These are phyloP conservation scores for Grosmannia serpens DNA, from an alignment of 2,329 filamentous ascomycete species.

Conservation along the genomic window DNA sequence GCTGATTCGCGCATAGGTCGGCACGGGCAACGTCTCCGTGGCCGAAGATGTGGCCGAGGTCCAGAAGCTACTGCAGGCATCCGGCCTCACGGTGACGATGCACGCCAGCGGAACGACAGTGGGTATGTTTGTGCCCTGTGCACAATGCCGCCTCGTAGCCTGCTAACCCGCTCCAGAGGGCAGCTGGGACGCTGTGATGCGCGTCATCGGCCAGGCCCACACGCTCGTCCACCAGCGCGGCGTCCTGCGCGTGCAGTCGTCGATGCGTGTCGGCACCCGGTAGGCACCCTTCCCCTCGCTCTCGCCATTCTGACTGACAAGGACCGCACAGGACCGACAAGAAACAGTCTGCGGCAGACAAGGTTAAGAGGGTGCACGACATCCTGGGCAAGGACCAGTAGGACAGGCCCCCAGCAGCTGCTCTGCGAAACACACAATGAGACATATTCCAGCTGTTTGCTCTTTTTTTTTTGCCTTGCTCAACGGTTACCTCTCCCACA, in stretches of 20 bases:
- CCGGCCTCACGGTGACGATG: constrained; percentile 75
- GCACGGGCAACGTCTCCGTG: constrained; percentile 65
- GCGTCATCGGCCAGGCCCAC: constrained; percentile 77
- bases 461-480: background rate
- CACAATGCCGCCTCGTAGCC: background rate
- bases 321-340: constrained; percentile 59
- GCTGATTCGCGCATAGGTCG: constrained; percentile 42
- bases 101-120: constrained; percentile 90
- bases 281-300: constrained; percentile 20
- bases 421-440: background rate
- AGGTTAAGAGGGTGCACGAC: constrained; percentile 52
- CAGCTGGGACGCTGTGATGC: constrained; percentile 79
- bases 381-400: constrained; percentile 25
- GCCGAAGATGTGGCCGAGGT: constrained; percentile 80
- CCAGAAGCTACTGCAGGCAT: constrained; percentile 71
- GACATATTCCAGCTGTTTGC: background rate
- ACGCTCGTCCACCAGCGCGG: constrained; percentile 63
- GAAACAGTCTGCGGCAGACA: constrained; percentile 68
- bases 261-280: constrained; percentile 76
- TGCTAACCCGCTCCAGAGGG: constrained; percentile 54
- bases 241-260: constrained; percentile 74
- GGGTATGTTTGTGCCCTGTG: constrained; percentile 43
- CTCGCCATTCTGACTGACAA: constrained; percentile 1
- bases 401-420: background rate
- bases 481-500: background rate